These are phyloP conservation scores for Thermomucor indicae-seudaticae DNA, from an alignment of 371 early-diverging fungal species.

Conservation along the genomic window DNA sequence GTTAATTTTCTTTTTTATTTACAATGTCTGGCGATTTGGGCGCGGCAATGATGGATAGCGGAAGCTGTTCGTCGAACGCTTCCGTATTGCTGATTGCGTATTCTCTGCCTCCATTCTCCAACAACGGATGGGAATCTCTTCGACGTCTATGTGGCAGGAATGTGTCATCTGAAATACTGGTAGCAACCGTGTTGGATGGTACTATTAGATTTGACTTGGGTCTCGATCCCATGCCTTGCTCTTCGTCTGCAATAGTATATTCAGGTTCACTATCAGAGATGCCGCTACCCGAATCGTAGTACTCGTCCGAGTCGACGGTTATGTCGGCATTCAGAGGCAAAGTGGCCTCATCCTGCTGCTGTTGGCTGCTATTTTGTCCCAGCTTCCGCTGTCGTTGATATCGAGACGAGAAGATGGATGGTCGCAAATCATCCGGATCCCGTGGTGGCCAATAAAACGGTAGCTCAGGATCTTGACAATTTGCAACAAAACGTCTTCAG, in stretches of 20 bases:
- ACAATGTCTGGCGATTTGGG: too few relatives aligned
- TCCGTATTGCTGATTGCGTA: too few relatives aligned
- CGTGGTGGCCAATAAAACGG: slow-evolving; percentile 21
- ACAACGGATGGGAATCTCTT: too few relatives aligned
- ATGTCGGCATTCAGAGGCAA: neutral
- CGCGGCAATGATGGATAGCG: too few relatives aligned
- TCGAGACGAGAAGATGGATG: slow-evolving; percentile 22
- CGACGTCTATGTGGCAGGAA: too few relatives aligned
- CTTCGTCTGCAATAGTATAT: slow-evolving; percentile 28
- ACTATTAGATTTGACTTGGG: too few relatives aligned
- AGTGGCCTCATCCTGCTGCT: neutral
- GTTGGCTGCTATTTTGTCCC: neutral
- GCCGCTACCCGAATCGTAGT: slow-evolving; percentile 38
- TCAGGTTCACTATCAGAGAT: slow-evolving; percentile 25
- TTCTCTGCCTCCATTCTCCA: too few relatives aligned
- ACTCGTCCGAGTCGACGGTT: slow-evolving; percentile 11
- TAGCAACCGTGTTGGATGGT: too few relatives aligned
- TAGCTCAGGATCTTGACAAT: slow-evolving; percentile 4
- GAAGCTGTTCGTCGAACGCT: too few relatives aligned
- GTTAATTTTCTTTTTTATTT: too few relatives aligned
- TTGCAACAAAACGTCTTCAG: too few relatives aligned
- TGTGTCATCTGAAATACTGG: too few relatives aligned
- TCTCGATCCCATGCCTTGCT: slow-evolving; percentile 18
- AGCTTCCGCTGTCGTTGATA: slow-evolving; percentile 23
- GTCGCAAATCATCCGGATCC: slow-evolving; percentile 20